Evolutionary conservation across 768 basidiomycete genomes (phyloP), one percentile per base, ranked within the genome.

Genomic region (Rhizopogon salebrosus): DNA sequence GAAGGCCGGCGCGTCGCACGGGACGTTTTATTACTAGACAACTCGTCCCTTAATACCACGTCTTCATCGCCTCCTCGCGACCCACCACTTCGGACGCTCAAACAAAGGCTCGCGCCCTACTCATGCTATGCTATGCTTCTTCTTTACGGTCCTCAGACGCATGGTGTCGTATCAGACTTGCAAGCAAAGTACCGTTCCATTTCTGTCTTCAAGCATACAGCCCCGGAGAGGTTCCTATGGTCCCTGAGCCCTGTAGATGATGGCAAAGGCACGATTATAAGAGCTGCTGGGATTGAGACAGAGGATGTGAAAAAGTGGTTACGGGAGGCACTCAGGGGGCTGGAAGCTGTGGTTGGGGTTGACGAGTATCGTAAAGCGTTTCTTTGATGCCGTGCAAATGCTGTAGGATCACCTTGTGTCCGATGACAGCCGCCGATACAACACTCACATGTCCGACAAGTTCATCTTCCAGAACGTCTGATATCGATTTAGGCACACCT

Each of bases 51-150:
- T 18, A 36, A 29, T 41, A n/a, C 52, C 34, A 20, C 31, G 31
- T 34, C 45, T 20, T 34, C 31, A 4, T 59, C 65, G 36, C 59
- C 60, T 22, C 26, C 54, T 14, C 53, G 41, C 11, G 51, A 50
- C 8, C 56, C 65, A 8, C 62, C 75, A 18, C 70, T 70, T 20
- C 80, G 83, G 31, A 67, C 77, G 5, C 77, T 92, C 39, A 71
- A 65, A 8, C 80, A 85, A 41, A 78, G 78, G 54, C 75, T 97
- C 51, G 75, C 73, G 8, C 92, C 93, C 3, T 98, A 95, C 64
- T 79, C 87, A 7, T 95, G 92, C 68, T 98, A 95, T 67, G 93
- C 92, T 18, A 94, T 84, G 57, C 68, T 95, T 18, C 74, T 97
- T 55, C 77, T 98, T 55, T 80, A 79, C 56, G 95, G 95, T 3